A percentile compares a stretch with the other conserved stretches of the same genome.
Conservation (phyloP, 2,329 filamentous ascomycete species). For the Aspergillus bombycis region DNA sequence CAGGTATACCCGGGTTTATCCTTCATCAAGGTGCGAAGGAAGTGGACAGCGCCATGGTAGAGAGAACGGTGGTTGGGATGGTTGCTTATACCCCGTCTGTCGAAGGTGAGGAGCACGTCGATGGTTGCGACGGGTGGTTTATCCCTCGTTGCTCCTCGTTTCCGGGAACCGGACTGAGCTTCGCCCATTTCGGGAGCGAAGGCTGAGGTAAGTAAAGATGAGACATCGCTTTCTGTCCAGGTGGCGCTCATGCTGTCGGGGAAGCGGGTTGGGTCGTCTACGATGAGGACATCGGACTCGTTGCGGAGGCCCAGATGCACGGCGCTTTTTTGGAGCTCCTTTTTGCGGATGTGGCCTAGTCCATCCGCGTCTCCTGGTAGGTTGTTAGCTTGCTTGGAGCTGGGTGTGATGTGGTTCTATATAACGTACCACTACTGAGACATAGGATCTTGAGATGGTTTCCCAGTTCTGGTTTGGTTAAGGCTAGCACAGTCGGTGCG, state of each 20-base stretch:
- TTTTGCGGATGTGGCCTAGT: constrained; percentile 78
- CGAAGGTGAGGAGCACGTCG: constrained; percentile 88
- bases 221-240: constrained; percentile 75
- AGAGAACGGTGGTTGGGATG: constrained; percentile 95
- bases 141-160: constrained; percentile 34
- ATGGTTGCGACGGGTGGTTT: constrained; percentile 60
- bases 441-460: constrained; percentile 96
- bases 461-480: constrained; percentile 75
- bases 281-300: constrained; percentile 80
- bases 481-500: constrained; percentile 80
- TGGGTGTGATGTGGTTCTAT: neutral
- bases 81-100: constrained; percentile 75
- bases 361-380: constrained; percentile 76
- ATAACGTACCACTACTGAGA: constrained; percentile 72
- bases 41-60: constrained; percentile 76
- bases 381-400: constrained; percentile 6
- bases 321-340: constrained; percentile 81
- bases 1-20: constrained; percentile 65
- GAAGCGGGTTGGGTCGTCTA: constrained; percentile 76
- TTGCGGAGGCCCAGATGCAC: constrained; percentile 72
- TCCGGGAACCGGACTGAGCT: constrained; percentile 27
- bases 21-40: constrained; percentile 68
- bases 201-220: constrained; percentile 68
- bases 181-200: constrained; percentile 69
- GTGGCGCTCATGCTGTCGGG: constrained; percentile 82